phyloP scores from a whole-genome alignment of 441 rosid genomes.

The Gossypium schwendimanii region DNA sequence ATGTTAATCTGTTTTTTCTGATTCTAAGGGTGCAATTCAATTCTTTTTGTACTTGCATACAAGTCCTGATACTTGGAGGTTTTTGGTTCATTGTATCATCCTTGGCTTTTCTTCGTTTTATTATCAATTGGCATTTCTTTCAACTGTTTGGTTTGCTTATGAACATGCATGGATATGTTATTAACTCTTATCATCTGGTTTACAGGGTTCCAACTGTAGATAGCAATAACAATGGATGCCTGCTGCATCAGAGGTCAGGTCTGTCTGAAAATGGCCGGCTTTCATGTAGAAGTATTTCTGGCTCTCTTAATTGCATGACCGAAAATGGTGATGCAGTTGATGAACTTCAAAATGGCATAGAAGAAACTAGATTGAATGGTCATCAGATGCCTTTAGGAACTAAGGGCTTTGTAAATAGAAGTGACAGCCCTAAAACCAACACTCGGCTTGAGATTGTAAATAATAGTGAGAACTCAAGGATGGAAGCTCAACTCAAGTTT shows the following conservation, averaged over 20 bases:
- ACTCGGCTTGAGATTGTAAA: conserved; percentile 47
- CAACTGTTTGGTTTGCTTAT: neutral
- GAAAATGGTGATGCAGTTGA: conserved; percentile 19
- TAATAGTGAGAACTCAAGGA: conserved; percentile 33
- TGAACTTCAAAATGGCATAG: conserved; percentile 24
- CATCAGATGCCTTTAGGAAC: conserved; percentile 26
- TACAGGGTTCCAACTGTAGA: conserved; percentile 32
- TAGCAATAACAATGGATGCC: conserved; percentile 22
- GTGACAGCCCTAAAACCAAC: conserved; percentile 22
- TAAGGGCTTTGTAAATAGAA: conserved; percentile 44
- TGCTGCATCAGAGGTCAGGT: conserved; percentile 30
- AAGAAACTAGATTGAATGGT: conserved; percentile 31
- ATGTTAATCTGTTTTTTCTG: neutral
- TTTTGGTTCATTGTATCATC: neutral
- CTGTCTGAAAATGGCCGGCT: conserved; percentile 31
- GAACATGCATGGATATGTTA: neutral
- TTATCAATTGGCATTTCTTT: neutral
- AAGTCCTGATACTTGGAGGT: neutral
- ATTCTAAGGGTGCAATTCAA: neutral
- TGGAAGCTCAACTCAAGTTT: conserved; percentile 42
- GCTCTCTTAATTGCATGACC: conserved; percentile 27
- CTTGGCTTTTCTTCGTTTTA: neutral
- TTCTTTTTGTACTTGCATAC: neutral
- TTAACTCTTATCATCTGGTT: neutral
- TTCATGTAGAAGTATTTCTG: conserved; percentile 31